These are phyloP conservation scores for Pelagophyceae sp. DNA, from an alignment of 352 stramenopile genomes.

Conservation along the genomic window DNA sequence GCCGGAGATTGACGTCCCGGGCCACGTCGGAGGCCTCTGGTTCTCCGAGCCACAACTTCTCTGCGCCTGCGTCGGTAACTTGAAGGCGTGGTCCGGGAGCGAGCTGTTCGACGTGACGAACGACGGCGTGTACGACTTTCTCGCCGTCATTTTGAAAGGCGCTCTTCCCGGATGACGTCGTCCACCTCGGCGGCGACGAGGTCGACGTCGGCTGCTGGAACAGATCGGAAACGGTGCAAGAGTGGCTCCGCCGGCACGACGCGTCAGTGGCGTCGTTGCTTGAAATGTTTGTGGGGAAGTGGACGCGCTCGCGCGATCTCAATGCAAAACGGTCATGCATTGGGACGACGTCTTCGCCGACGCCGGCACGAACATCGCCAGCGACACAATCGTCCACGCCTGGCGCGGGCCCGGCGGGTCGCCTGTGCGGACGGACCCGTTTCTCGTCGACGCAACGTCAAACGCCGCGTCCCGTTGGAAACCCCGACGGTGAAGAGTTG, in stretches of 20 bases:
- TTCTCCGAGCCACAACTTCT: background rate
- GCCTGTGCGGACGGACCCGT: background rate
- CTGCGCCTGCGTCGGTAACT: background rate
- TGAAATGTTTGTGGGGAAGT: background rate
- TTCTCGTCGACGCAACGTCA: background rate
- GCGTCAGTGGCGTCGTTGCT: background rate
- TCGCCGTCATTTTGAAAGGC: background rate
- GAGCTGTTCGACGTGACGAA: background rate
- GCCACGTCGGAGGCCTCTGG: background rate
- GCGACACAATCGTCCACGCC: background rate
- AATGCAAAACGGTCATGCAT: background rate
- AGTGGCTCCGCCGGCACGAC: background rate
- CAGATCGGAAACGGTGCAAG: background rate
- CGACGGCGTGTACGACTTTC: background rate
- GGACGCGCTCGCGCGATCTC: background rate
- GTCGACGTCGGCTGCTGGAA: background rate
- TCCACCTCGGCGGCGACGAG: slow-evolving; percentile 5
- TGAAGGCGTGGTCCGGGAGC: no score
- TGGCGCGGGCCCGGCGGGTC: background rate
- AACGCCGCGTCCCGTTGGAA: no score
- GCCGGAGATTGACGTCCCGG: background rate
- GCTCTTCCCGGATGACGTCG: slow-evolving; percentile 1
- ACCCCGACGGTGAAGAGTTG: no score
- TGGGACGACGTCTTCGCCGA: background rate
- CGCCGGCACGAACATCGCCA: background rate